These are phyloP conservation scores for Phialemonium atrogriseum DNA, from an alignment of 2,329 filamentous ascomycete genomes.

Conservation along the genomic window DNA sequence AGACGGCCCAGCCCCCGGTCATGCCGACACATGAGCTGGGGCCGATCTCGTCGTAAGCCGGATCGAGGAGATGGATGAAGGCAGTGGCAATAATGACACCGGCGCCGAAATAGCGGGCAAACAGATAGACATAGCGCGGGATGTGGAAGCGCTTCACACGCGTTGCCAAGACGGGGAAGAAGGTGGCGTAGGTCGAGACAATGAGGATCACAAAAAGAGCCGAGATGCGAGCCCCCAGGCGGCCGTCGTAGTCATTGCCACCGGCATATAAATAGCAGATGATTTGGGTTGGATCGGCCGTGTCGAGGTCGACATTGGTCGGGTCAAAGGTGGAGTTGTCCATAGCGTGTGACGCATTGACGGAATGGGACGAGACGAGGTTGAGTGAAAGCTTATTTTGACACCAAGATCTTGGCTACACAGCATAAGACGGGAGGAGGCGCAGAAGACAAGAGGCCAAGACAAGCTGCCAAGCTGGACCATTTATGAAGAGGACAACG, in stretches of 20 bases:
- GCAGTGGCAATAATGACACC: conserved; percentile 72
- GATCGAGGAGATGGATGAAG: conserved; percentile 55
- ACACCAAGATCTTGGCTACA: too few relatives aligned
- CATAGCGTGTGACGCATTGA: too few relatives aligned
- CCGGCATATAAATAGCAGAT: conserved; percentile 39
- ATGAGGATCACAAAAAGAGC: conserved; percentile 68
- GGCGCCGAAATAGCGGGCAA: conserved; percentile 67
- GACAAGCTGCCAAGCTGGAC: too few relatives aligned
- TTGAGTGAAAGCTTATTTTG: too few relatives aligned
- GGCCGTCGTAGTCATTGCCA: conserved; percentile 46
- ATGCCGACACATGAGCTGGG: conserved; percentile 30
- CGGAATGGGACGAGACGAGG: too few relatives aligned
- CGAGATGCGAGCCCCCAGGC: conserved; percentile 58
- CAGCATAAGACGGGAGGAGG: too few relatives aligned
- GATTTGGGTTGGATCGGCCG: conserved; percentile 30
- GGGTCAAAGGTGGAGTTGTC: conserved; percentile 30
- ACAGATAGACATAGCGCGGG: conserved; percentile 59
- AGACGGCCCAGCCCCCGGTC: conserved; percentile 41
- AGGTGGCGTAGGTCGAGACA: conserved; percentile 49
- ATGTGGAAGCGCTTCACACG: conserved; percentile 47
- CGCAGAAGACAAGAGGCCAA: too few relatives aligned
- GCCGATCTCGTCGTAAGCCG: conserved; percentile 22
- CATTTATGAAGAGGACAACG: too few relatives aligned
- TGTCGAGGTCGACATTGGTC: conserved; percentile 32
- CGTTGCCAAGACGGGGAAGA: conserved; percentile 61